Evolutionary conservation across 768 basidiomycete genomes (phyloP), one percentile per base, ranked within the genome.

Genomic region (Tylopilus plumbeoviolaceoides): DNA sequence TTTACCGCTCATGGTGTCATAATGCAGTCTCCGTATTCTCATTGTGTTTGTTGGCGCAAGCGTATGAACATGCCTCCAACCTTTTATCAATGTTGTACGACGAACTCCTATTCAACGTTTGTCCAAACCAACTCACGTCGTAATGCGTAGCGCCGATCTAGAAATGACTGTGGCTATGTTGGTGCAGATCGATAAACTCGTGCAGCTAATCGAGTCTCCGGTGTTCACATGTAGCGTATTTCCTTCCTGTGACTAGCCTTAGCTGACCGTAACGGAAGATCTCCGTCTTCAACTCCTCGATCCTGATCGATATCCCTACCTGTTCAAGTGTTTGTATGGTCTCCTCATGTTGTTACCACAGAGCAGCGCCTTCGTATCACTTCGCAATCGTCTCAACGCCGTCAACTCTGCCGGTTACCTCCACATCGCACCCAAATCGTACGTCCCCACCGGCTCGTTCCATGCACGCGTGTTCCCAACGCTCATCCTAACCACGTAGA

Each of bases 1-100:
- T 99, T 4, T 99, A 99, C 63, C 81, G 92, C 18, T 98, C 94
- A 18, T 99, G 97, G 97, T 98, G 94, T 67, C 97, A 99, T 62
- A 98, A 98, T 64, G 90, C 95, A 1, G 95, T 98, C 40, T 88
- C 97, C 0, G 93, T 93, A 1, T 97, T 99, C 66, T 93, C 97
- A 1, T 78, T 99, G 7, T 99, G 97, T 68, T 78, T 99, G 27
- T 78, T 99, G 23, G 97, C 97, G 6, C 97, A 99, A 68, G 95
- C 97, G 3, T 99, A 99, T 60, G 97, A 99, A 68, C 97, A 99
- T 70, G 97, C 95, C 1, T 95, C 93, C 20, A 98, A 95, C 68
- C 78, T 99, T 4, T 76, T 99, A 17, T 87, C 91, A 56, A 98
- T 97, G 54, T 98, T 99, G 95, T 94, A 66, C 54, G 85, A 68